Conservation (phyloP, 202 grass and related monocot species). For the Panicum hallii region DNA sequence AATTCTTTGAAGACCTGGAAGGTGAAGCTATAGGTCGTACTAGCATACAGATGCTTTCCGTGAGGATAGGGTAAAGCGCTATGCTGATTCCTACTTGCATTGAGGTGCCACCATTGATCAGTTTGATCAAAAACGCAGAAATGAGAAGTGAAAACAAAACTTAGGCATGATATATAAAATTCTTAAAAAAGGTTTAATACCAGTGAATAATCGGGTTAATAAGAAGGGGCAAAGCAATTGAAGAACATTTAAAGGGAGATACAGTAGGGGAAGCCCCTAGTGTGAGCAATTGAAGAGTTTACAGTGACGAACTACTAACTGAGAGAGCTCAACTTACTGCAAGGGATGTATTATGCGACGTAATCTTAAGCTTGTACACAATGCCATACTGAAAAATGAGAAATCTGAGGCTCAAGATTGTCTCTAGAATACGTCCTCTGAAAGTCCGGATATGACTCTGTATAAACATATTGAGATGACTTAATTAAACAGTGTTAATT, state of each 20-base stretch:
- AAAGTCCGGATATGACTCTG: constrained; percentile 85
- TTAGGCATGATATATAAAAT: neutral
- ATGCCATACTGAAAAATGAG: constrained; percentile 96
- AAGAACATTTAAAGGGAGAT: neutral
- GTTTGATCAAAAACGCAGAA: neutral
- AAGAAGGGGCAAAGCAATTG: neutral
- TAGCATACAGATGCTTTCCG: neutral
- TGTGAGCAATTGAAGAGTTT: constrained; percentile 6
- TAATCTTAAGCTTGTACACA: constrained; percentile 89
- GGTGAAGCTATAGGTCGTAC: neutral
- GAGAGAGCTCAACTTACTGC: constrained; percentile 60
- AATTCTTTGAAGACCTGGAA: constrained; percentile 10
- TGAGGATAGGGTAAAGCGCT: neutral
- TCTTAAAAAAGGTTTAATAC: neutral
- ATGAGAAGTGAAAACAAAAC: neutral
- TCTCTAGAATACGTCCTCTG: constrained; percentile 84
- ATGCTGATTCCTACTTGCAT: neutral
- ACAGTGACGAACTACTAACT: neutral
- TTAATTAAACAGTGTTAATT: neutral
- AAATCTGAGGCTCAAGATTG: constrained; percentile 86
- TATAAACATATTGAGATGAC: constrained; percentile 29
- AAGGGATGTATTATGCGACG: constrained; percentile 70
- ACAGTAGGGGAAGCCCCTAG: neutral
- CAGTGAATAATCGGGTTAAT: neutral
- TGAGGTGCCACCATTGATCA: constrained; percentile 4